Conservation (phyloP, 169 alveolate species). For the Ichthyophthirius multifiliis region DNA sequence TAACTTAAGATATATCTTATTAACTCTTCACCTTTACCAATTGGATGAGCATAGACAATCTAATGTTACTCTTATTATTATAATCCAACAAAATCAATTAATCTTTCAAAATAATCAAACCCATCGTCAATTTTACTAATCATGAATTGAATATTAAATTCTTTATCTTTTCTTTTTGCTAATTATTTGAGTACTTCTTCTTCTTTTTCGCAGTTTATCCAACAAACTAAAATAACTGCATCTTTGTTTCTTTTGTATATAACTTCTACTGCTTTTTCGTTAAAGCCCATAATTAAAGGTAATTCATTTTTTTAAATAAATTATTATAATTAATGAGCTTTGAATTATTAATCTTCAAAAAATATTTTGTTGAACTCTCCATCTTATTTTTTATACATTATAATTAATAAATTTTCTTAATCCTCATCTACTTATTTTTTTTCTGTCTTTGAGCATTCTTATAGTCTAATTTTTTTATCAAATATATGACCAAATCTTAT, state of each 20-base stretch:
- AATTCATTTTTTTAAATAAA: conserved; percentile 45
- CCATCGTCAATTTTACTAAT: conserved; percentile 58
- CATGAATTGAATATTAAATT: conserved; percentile 43
- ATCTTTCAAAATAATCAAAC: conserved; percentile 55
- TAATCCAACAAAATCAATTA: conserved; percentile 68
- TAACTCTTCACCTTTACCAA: conserved; percentile 32
- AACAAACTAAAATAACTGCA: conserved; percentile 36
- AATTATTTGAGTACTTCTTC: conserved; percentile 35
- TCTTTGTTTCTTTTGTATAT: conserved; percentile 53
- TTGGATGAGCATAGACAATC: conserved; percentile 57
- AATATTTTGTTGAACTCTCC: conserved; percentile 32
- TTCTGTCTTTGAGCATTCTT: neutral
- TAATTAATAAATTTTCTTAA: too few species aligned
- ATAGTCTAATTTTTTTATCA: neutral
- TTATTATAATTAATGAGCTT: neutral
- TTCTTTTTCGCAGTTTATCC: conserved; percentile 44
- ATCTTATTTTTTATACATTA: too few species aligned
- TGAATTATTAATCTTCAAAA: conserved; percentile 30
- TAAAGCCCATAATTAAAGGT: conserved; percentile 59
- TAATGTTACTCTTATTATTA: conserved; percentile 47
- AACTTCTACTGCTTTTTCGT: conserved; percentile 65
- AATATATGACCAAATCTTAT: neutral
- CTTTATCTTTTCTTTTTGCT: neutral
- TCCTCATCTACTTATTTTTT: too few species aligned
- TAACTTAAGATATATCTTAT: conserved; percentile 55